Percentiles rank a stretch among this genome's conserved stretches.
Evolutionary conservation across 768 basidiomycete genomes (phyloP).

Genomic region (Amanita thiersii): DNA sequence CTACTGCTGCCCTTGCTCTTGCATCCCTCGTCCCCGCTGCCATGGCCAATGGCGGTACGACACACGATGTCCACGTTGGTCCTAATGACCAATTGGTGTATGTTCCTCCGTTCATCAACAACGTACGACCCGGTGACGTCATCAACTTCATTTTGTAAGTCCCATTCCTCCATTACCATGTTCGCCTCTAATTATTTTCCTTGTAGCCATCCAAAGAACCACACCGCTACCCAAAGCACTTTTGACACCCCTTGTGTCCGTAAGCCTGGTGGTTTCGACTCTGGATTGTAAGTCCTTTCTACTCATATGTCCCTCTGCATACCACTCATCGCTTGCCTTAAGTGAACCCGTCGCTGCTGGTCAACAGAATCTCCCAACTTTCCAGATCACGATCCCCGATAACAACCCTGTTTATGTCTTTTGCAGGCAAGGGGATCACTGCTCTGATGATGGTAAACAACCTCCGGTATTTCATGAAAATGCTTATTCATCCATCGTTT

Average conservation of each 20-base stretch:
- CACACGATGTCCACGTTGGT: conserved; percentile 4
- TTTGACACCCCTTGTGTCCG: conserved; percentile 29
- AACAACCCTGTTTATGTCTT: conserved; percentile 48
- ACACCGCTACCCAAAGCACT: conserved; percentile 39
- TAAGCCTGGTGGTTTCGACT: conserved; percentile 21
- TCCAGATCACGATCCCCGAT: conserved; percentile 30
- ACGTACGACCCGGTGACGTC: background rate
- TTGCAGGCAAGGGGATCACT: conserved; percentile 48
- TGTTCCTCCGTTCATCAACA: background rate
- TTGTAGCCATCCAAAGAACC: conserved; percentile 37
- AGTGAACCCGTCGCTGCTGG: conserved; percentile 33
- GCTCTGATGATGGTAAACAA: conserved; percentile 25
- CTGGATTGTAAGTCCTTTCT: conserved; percentile 27
- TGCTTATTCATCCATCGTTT: background rate
- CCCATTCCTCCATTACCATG: conserved; percentile 12
- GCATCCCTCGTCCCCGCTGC: background rate
- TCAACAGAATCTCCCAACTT: conserved; percentile 27
- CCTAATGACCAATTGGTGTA: background rate
- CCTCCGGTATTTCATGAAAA: background rate
- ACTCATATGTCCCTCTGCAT: background rate
- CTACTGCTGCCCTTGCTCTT: background rate
- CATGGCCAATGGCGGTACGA: background rate
- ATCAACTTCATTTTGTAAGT: conserved; percentile 29
- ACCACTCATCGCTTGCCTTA: background rate
- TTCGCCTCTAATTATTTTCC: background rate